phyloP scores from a whole-genome alignment of 2,329 filamentous ascomycete species.

The Ophiostoma quercus region DNA sequence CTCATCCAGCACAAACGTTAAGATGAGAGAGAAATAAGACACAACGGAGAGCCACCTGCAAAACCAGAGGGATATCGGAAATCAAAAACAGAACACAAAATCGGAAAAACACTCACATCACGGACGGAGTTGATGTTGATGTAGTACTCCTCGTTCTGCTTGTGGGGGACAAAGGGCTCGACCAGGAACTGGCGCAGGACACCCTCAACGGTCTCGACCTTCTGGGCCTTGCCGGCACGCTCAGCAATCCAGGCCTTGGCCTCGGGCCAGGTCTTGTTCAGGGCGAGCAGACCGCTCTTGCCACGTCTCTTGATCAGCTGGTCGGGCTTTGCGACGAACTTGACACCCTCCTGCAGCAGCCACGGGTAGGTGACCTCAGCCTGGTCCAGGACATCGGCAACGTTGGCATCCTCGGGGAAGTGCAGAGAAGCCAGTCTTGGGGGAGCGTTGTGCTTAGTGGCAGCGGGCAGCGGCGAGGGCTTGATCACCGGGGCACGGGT shows the following conservation, averaged over 20 bases:
- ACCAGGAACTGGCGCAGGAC: conserved; percentile 92
- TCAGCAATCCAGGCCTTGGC: conserved; percentile 90
- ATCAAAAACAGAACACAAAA: neutral
- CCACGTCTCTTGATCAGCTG: conserved; percentile 99
- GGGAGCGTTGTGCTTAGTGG: conserved; percentile 85
- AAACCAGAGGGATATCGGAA: neutral
- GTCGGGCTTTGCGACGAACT: conserved; percentile 98
- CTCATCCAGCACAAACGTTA: neutral
- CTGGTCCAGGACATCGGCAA: conserved; percentile 83
- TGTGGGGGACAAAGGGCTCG: conserved; percentile 96
- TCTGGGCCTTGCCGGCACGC: conserved; percentile 83
- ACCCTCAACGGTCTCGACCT: conserved; percentile 88
- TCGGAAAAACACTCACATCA: conserved; percentile 69
- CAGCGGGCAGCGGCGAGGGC: conserved; percentile 82
- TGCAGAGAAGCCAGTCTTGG: conserved; percentile 85
- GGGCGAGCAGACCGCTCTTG: conserved; percentile 91
- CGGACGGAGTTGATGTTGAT: conserved; percentile 99
- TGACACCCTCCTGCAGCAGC: conserved; percentile 75
- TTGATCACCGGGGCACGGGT: conserved; percentile 96
- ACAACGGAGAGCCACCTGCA: neutral
- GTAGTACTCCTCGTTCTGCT: conserved; percentile 95
- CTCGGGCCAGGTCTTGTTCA: conserved; percentile 97
- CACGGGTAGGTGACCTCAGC: conserved; percentile 96
- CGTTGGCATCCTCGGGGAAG: conserved; percentile 83
- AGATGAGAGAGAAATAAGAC: neutral